Base-by-base conservation (phyloP, 2,329 filamentous ascomycete genomes). In the Hypoxylon sp. region DNA sequence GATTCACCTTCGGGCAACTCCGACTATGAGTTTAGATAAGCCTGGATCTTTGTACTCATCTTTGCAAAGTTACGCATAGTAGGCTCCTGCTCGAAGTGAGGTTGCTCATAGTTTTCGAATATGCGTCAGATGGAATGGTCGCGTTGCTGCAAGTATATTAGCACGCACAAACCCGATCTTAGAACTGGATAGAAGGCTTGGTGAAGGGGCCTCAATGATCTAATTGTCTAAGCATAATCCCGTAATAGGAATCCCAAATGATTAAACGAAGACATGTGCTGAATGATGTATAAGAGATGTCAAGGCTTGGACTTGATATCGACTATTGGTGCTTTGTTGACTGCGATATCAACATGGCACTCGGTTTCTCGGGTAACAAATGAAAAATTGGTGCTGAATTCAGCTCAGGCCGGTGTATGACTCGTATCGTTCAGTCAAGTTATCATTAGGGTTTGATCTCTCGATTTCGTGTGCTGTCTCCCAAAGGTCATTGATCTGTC, bases 61-160 rank as follows among this genome's bases (percentile, higher is more conserved):
- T 49, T 41, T 19, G 10, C 5, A 14, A 55, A 55, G 34, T n/a
- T 21, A 53, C n/a, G n/a, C 6, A 13, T 19, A 13, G 9, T n/a
- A 43, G 34, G 21, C 50, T 4, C 51, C 19, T 25, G 17, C 14
- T 17, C 17, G 41, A 43, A 46, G 21, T 19, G n/a, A 21, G 25
- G 25, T 41, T 34, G n/a, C 32, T n/a, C 21, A 13, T 10, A 23
- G 17, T 25, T 43, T 2, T 17, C 23, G 51, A 23, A 13, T 55
- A 25, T 38, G 17, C 17, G 14, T 14, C 17, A 30, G 28, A 55
- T 23, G 17, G 2, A n/a, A 55, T 25, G 34, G 30, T 43, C n/a
- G 51, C 51, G 21, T 43, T 21, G 25, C 51, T 55, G 23, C 41
- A 9, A 23, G 19, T 55, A 23, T 14, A 43, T 55, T 55, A 55